Conservation (phyloP, 805 yeast genomes). For the Cyberlindnera euphorbiae region DNA sequence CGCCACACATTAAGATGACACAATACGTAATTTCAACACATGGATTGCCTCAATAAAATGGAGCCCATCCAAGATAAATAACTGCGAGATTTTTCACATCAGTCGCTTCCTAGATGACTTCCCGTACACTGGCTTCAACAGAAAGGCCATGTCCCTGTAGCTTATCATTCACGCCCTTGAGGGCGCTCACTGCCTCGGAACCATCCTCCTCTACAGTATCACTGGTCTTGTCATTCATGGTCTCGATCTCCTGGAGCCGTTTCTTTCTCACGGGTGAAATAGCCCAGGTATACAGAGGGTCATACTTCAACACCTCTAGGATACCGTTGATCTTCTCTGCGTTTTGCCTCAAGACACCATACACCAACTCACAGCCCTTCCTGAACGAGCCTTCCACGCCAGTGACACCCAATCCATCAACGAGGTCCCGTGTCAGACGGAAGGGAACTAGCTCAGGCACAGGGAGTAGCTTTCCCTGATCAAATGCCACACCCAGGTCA, state of each 20-base stretch:
- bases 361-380: conserved; percentile 67
- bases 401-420: conserved; percentile 90
- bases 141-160: conserved; percentile 63
- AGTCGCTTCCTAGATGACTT: conserved; percentile 72
- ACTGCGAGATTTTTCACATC: conserved; percentile 62
- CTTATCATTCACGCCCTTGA: conserved; percentile 67
- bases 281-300: conserved; percentile 91
- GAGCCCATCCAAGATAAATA: conserved; percentile 83
- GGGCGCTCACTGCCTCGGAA: conserved; percentile 73
- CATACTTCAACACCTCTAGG: conserved; percentile 81
- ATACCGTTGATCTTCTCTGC: conserved; percentile 71
- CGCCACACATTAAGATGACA: no score
- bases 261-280: conserved; percentile 67
- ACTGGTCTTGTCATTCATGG: conserved; percentile 4
- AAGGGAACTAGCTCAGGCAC: conserved; percentile 95
- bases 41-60: conserved; percentile 60
- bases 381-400: conserved; percentile 77
- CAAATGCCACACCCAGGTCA: conserved; percentile 94
- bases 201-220: conserved; percentile 17
- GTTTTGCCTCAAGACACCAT: conserved; percentile 60
- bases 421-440: conserved; percentile 80
- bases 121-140: conserved; percentile 79
- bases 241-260: conserved; percentile 40
- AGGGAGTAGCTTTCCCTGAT: conserved; percentile 79
- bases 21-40: no score